A percentile compares a stretch with the other conserved stretches of the same genome.
phyloP scores from a whole-genome alignment of 805 yeast genomes.

The Candida takata region DNA sequence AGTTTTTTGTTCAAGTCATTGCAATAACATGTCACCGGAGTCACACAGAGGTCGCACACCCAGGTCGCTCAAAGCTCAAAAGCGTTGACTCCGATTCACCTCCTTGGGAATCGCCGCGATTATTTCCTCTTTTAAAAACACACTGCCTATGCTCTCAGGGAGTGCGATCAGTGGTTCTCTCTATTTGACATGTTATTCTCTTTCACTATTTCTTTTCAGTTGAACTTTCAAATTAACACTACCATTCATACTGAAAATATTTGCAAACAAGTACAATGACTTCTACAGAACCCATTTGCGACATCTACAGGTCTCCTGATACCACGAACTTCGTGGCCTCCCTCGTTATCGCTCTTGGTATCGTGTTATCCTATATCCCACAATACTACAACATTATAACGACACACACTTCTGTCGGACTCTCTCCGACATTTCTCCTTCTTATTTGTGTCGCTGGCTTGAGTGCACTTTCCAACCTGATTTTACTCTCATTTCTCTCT shows the following conservation, averaged over 20 bases:
- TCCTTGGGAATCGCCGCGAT: background rate
- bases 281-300: constrained; percentile 6
- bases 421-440: constrained; percentile 64
- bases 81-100: background rate
- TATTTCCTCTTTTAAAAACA: too few species aligned
- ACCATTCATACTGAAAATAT: too few species aligned
- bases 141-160: too few species aligned
- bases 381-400: constrained; percentile 57
- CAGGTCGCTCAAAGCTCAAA: too few species aligned
- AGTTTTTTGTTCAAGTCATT: too few species aligned
- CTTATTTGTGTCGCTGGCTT: constrained; percentile 67
- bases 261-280: too few species aligned
- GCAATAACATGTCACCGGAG: too few species aligned
- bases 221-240: too few species aligned
- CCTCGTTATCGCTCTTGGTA: constrained; percentile 53
- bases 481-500: constrained; percentile 54
- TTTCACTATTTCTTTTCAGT: too few species aligned
- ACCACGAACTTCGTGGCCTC: constrained; percentile 42
- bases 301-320: constrained; percentile 36
- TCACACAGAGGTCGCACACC: too few species aligned
- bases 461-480: constrained; percentile 59
- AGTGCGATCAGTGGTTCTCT: too few species aligned
- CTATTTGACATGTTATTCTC: too few species aligned
- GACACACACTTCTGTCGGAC: constrained; percentile 66
- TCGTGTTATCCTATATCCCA: constrained; percentile 65